phyloP scores from a whole-genome alignment of 2,329 filamentous ascomycete genomes.

The Cladosporium oxysporum region DNA sequence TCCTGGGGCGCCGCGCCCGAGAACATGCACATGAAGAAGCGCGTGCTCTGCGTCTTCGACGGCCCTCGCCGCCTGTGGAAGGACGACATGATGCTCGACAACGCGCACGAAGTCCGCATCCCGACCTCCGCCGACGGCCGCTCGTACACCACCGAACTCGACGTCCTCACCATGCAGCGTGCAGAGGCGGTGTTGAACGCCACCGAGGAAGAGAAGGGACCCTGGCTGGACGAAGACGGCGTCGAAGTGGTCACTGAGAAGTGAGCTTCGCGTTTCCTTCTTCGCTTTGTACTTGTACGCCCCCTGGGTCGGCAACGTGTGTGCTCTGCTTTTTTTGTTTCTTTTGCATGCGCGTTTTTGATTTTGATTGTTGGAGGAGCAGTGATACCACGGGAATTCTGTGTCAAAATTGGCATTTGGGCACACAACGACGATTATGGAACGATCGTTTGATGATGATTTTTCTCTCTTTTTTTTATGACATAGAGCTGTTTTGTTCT shows the following conservation, averaged over 20 bases:
- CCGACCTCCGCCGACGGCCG: slow-evolving; percentile 65
- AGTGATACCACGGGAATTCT: slow-evolving; percentile 7
- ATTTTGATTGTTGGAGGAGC: neutral
- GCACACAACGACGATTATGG: neutral
- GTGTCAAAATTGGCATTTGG: neutral
- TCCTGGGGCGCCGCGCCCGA: slow-evolving; percentile 91
- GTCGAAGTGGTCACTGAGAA: neutral
- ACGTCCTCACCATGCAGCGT: slow-evolving; percentile 83
- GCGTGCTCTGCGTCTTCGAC: slow-evolving; percentile 89
- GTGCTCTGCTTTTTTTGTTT: neutral
- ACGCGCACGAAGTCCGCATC: slow-evolving; percentile 89
- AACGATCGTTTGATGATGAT: slow-evolving; percentile 1
- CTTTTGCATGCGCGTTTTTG: neutral
- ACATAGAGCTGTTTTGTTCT: slow-evolving; percentile 2
- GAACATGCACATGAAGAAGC: slow-evolving; percentile 98
- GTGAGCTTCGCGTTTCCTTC: neutral
- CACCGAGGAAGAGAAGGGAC: slow-evolving; percentile 82
- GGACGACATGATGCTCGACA: slow-evolving; percentile 98
- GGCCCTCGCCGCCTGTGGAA: slow-evolving; percentile 86
- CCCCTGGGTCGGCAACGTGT: neutral
- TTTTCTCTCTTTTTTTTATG: neutral
- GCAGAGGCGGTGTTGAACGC: slow-evolving; percentile 81
- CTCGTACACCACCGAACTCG: slow-evolving; percentile 87
- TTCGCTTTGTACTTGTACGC: slow-evolving; percentile 6
- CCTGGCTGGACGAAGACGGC: slow-evolving; percentile 72